Conservation (phyloP, 495 filamentous ascomycete species). For the Aspergillus coremiiformis region DNA sequence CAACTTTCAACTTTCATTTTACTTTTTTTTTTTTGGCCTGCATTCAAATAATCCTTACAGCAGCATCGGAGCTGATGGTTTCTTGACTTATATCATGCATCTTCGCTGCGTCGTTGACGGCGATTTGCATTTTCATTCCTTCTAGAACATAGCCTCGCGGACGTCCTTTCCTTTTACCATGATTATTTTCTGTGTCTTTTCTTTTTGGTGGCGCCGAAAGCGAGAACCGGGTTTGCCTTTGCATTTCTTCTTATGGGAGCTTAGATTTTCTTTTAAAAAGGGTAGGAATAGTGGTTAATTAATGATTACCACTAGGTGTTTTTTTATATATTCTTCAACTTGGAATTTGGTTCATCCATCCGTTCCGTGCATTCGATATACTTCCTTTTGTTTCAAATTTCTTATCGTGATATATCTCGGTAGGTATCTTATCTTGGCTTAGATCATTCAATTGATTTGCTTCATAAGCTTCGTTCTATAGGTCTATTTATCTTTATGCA, state of each 20-base stretch:
- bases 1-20: too few relatives aligned
- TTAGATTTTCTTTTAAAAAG: not conserved
- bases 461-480: not conserved
- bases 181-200: not conserved
- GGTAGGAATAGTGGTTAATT: not conserved
- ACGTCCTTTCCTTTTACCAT: not conserved
- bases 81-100: not conserved
- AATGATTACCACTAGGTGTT: too few relatives aligned
- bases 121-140: not conserved
- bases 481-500: not conserved
- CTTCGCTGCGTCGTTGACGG: slow-evolving; percentile 1
- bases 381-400: not conserved
- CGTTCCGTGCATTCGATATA: not conserved
- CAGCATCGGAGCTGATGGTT: not conserved
- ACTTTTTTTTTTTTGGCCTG: not conserved
- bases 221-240: not conserved
- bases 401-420: not conserved
- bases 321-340: not conserved
- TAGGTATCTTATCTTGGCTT: not conserved
- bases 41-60: too few relatives aligned
- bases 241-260: not conserved
- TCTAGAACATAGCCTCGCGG: not conserved
- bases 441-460: not conserved
- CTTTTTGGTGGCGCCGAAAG: not conserved
- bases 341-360: not conserved